Evolutionary conservation across 768 basidiomycete genomes (phyloP), one percentile per base, ranked within the genome.

Genomic region (Leucosporidium yakuticum): DNA sequence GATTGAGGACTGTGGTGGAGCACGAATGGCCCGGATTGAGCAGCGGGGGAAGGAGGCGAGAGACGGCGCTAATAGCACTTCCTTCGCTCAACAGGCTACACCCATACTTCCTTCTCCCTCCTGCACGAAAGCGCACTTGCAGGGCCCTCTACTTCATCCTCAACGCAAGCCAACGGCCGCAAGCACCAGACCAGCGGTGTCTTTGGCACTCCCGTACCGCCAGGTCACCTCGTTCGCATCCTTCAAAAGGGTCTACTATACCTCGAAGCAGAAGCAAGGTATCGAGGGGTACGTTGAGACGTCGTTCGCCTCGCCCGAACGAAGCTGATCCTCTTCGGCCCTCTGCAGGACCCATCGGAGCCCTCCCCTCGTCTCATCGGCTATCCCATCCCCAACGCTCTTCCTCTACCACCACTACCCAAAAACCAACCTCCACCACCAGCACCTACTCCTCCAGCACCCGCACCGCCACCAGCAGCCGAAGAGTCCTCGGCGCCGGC

Each of bases 181-280:
- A 29, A 49, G 11, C 27, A 50, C 49, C 8, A n/a, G 25, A 27
- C 1, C 36, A 32, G 32, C 20, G 54, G 50, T 19, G n/a, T 71
- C n/a, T 49, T 68, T 53, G 67, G 67, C 47, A 19, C 44, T 4
- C 62, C 69, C 31, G 67, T 73, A 1, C 75, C 75, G 15, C 73
- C 70, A 1, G 73, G 73, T 4, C 75, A 75, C 59, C 62, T 77
- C 56, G 61, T 77, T 55, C 51, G 69, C 25, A 62, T 77, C 19
- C 60, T 77, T 7, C 75, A 75, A 36, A 75, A 75, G 54, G 75
- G 73, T 2, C 60, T 75, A 21, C 62, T 74, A 19, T 77, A 77
- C 55, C 59, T 73, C 21, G 69, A 74, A 32, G 76, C 75, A 0
- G 74, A 77, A 49, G 65, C 70, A 1, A 23, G 58, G 20, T 75